Base-by-base conservation (phyloP, 768 basidiomycete genomes). In the Lyophyllum semitale region DNA sequence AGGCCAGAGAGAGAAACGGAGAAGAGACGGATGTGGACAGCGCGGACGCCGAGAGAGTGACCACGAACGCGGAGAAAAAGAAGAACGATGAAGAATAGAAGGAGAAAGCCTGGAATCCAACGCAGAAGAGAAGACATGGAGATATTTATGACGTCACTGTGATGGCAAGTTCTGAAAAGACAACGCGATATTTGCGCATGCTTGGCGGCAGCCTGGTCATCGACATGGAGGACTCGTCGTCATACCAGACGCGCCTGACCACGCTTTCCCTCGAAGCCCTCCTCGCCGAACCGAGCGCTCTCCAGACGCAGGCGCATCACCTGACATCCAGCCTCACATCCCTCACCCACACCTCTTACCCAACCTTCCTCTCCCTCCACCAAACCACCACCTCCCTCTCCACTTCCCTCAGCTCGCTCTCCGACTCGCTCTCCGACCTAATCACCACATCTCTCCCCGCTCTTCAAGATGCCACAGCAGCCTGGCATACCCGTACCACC, bases 321-420 rank as follows among this genome's bases (percentile, higher is more conserved):
- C 81, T 97, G 50, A 93, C 93, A 7, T 88, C 91, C 42, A 95
- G 93, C 52, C 78, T 97, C 58, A 95, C 91, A 9, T 89, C 90
- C 38, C 81, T 98, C 13, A 95, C 94, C 51, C 89, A 93, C 57
- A 87, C 92, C 4, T 94, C 94, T 22, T 95, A 97, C 70, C 85
- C 90, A 26, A 94, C 93, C 0, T 96, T 97, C 68, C 82, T 96
- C 59, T 88, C 90, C n/a, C 80, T 95, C 11, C 93, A 95, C 68
- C 71, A 80, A 44, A 89, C 90, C 17, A 91, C 92, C 3, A 83
- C 84, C 45, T 84, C 88, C 0, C 81, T 97, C 53, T 77, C 84
- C 1, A 71, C 77, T 3, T 91, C 94, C 1, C 81, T 98, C 57
- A 77, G 82, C 0, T 85, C 88, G 4, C 81, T 98, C 50, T 86